Conservation (phyloP, 2,329 filamentous ascomycete species). For the Chaetomiaceae sp. region DNA sequence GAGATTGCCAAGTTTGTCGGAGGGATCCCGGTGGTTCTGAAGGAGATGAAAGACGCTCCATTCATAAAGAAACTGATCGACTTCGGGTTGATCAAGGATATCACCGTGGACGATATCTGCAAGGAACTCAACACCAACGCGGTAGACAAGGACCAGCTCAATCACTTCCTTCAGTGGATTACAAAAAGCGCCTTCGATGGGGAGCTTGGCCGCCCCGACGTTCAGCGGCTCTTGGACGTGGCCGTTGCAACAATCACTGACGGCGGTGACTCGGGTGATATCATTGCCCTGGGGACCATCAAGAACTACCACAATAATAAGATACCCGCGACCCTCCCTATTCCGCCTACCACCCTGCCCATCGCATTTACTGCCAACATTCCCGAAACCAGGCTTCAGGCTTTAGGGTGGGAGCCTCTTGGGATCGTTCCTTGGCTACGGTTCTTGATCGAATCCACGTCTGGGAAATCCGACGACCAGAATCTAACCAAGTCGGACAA, state of each 20-base stretch:
- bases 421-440: slow-evolving; percentile 81
- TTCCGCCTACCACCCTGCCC: slow-evolving; percentile 77
- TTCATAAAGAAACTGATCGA: slow-evolving; percentile 79
- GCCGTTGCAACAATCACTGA: slow-evolving; percentile 67
- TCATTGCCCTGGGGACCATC: slow-evolving; percentile 74
- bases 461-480: slow-evolving; percentile 55
- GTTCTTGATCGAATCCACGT: slow-evolving; percentile 67
- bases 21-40: slow-evolving; percentile 79
- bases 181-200: slow-evolving; percentile 65
- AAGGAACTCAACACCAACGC: slow-evolving; percentile 78
- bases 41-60: slow-evolving; percentile 64
- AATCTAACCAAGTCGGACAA: slow-evolving; percentile 66
- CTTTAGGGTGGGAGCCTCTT: slow-evolving; percentile 80
- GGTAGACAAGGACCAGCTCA: slow-evolving; percentile 70
- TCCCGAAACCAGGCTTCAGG: slow-evolving; percentile 63
- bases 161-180: slow-evolving; percentile 81
- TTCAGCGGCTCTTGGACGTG: slow-evolving; percentile 69
- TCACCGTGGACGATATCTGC: slow-evolving; percentile 82
- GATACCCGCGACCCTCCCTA: slow-evolving; percentile 74
- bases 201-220: slow-evolving; percentile 65
- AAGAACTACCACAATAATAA: slow-evolving; percentile 68
- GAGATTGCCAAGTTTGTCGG: slow-evolving; percentile 70
- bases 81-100: slow-evolving; percentile 79
- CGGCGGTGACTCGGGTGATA: slow-evolving; percentile 55
- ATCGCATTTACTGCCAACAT: slow-evolving; percentile 74